Base-by-base conservation (phyloP, 2,329 filamentous ascomycete species). In the Fonsecaea pugnacius region DNA sequence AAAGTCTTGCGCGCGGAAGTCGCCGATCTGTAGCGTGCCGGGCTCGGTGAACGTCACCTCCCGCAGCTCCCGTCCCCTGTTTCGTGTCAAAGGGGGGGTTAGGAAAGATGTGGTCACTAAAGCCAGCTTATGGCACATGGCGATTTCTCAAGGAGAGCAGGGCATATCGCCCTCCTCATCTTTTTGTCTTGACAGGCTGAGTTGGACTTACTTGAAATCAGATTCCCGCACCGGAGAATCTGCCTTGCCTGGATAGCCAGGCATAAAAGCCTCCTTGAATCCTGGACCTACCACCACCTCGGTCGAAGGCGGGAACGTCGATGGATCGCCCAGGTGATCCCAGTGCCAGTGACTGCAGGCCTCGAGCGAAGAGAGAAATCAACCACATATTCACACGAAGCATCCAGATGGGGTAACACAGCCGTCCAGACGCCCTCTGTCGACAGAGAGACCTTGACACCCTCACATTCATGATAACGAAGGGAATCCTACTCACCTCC, bases 271-370 rank as follows among this genome's bases (percentile, higher is more conserved):
- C 2, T 77, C 65, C 55, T 78, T 81, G 72, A 85, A 82, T 0
- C 84, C 83, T 0, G 83, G 80, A 0, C 84, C 84, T 4, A 86
- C 83, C 27, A 86, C 68, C 0, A 87, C 70, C 12, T 80, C 76
- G 0, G 82, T 83, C n/a, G 61, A 51, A 2, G 35, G 2, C 14
- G 64, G 64, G 58, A 67, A 71, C 1, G 61, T 66, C 3, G 67
- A 68, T 6, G 65, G 62, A 21, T 68, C 65, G 3, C 69, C 67
- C 16, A 66, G 64, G 24, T 70, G 68, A 33, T 70, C 69, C 54
- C 59, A 70, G 51, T 70, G 69, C 62, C 62, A 67, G 38, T 71
- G 70, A 55, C 67, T 69, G 33, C 5, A 43, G 3, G 12, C 7
- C 18, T 1, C 56, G 40, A 59, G 4, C 27, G 12, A 18, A 18